These are phyloP conservation scores for Coemansia sp. DNA, from an alignment of 192 early-diverging fungal species.

Conservation along the genomic window DNA sequence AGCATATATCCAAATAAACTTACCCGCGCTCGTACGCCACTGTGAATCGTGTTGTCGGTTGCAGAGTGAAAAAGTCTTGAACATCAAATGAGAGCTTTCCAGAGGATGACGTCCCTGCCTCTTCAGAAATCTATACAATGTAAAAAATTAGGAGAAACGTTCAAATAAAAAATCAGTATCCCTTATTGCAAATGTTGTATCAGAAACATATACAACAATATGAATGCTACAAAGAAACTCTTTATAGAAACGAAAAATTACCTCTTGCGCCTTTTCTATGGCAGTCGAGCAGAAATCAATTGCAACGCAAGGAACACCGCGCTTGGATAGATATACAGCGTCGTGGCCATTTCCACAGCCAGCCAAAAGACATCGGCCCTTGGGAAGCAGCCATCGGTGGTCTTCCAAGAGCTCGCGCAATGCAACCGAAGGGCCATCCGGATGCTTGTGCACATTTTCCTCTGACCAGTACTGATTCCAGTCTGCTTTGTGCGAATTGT, in stretches of 20 bases:
- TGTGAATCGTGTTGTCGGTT: constrained; percentile 33
- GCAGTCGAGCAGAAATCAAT: constrained; percentile 68
- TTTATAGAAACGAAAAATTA: constrained; percentile 1
- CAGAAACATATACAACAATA: too few relatives aligned
- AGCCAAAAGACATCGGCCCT: constrained; percentile 44
- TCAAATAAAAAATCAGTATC: not conserved
- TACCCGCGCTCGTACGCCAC: constrained; percentile 53
- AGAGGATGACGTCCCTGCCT: constrained; percentile 6
- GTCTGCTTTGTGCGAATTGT: constrained; percentile 14
- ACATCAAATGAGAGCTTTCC: constrained; percentile 38
- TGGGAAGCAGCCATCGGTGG: constrained; percentile 48
- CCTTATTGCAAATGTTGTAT: not conserved
- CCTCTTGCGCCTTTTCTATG: constrained; percentile 52
- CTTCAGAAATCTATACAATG: constrained; percentile 29
- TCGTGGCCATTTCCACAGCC: constrained; percentile 67
- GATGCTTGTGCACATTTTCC: constrained; percentile 17
- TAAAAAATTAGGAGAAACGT: not conserved
- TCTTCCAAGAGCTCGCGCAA: constrained; percentile 46
- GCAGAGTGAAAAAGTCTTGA: constrained; percentile 40
- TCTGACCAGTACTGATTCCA: constrained; percentile 41
- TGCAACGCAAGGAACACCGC: constrained; percentile 55
- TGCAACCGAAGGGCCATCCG: constrained; percentile 31
- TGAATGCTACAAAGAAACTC: not conserved
- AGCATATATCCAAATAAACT: constrained; percentile 9
- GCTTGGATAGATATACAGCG: constrained; percentile 69